A percentile compares a stretch with the other conserved stretches of the same genome.
Conservation (phyloP, 208 protist genomes). For the Leishmania braziliensis region DNA sequence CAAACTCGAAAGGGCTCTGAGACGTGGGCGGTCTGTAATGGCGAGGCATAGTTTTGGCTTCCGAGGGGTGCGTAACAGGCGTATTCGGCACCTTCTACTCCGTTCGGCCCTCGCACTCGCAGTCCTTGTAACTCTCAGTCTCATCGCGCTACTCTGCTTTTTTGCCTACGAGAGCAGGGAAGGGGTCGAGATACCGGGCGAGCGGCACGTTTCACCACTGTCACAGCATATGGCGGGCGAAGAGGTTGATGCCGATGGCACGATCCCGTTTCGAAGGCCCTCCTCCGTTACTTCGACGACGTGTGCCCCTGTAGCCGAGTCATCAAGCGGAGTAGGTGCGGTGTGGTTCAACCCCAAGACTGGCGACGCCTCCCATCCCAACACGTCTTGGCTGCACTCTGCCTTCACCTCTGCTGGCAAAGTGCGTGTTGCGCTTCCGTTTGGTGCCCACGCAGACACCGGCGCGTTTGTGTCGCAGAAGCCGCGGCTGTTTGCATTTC, state of each 20-base stretch:
- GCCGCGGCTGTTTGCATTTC: slow-evolving; percentile 18
- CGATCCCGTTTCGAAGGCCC: background rate
- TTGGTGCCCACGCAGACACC: background rate
- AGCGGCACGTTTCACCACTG: background rate
- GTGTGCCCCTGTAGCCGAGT: background rate
- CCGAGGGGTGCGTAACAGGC: background rate
- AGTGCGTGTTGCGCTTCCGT: slow-evolving; percentile 18
- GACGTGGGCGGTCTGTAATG: background rate
- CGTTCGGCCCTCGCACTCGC: background rate
- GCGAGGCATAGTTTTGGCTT: background rate
- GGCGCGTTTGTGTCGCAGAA: background rate
- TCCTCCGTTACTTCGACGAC: background rate
- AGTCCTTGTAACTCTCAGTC: background rate
- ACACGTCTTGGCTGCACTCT: background rate
- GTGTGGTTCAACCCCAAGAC: slow-evolving; percentile 13
- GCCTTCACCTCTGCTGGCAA: slow-evolving; percentile 13
- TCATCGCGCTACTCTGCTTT: background rate
- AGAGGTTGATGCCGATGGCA: background rate
- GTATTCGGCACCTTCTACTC: slow-evolving; percentile 1
- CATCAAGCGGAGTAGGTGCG: background rate
- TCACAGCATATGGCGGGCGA: background rate
- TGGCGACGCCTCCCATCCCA: background rate
- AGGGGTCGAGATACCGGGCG: background rate
- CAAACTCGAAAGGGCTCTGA: background rate
- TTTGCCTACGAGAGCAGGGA: background rate